A percentile compares a stretch with the other conserved stretches of the same genome.
These are phyloP conservation scores for Coemansia sp. DNA, from an alignment of 192 early-diverging fungal species.

Conservation along the genomic window DNA sequence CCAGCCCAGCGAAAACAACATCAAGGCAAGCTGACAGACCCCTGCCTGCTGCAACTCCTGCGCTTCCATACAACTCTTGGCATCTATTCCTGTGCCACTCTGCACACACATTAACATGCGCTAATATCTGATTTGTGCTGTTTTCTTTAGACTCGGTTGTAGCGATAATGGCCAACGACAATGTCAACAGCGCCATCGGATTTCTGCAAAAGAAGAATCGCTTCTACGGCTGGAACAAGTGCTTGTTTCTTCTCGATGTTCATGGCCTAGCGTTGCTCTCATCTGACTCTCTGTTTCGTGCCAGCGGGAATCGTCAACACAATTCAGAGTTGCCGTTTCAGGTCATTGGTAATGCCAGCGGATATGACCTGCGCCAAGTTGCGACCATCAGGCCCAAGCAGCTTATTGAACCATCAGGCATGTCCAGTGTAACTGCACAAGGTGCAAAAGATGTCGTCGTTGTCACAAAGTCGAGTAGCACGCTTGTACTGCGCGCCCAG, in stretches of 20 bases:
- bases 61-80: not conserved
- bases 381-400: slow-evolving; percentile 21
- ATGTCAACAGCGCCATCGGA: slow-evolving; percentile 10
- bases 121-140: not conserved
- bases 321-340: not conserved
- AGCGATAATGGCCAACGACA: not conserved
- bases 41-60: not conserved
- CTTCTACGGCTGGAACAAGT: slow-evolving; percentile 48
- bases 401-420: slow-evolving; percentile 11
- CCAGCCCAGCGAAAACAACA: not conserved
- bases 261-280: slow-evolving; percentile 23
- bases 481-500: slow-evolving; percentile 34
- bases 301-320: slow-evolving; percentile 1
- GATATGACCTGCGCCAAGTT: slow-evolving; percentile 7
- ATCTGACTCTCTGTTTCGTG: slow-evolving; percentile 7
- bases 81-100: not conserved
- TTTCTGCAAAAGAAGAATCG: slow-evolving; percentile 45
- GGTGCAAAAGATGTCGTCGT: slow-evolving; percentile 31
- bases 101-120: not conserved
- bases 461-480: slow-evolving; percentile 7
- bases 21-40: not conserved
- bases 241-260: slow-evolving; percentile 26
- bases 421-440: slow-evolving; percentile 17
- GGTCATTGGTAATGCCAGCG: slow-evolving; percentile 27
- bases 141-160: not conserved